These are phyloP conservation scores for Crithidia brevicula DNA, from an alignment of 208 protist species.

Conservation along the genomic window DNA sequence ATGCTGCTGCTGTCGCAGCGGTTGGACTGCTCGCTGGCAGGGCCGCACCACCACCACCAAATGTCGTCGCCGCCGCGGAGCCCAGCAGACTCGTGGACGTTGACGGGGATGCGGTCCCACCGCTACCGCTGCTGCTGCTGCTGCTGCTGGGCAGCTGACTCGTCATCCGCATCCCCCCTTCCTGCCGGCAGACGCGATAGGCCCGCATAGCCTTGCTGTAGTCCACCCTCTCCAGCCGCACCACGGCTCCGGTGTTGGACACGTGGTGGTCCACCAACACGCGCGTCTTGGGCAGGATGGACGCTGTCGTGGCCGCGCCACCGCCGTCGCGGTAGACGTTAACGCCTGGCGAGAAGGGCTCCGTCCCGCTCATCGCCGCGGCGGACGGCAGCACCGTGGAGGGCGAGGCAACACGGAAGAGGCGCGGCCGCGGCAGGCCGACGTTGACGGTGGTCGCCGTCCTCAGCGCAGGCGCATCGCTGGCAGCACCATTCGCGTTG, in stretches of 20 bases:
- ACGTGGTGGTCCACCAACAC: conserved; percentile 52
- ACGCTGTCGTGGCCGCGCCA: neutral
- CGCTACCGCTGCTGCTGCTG: neutral
- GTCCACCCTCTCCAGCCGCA: conserved; percentile 65
- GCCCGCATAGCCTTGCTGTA: conserved; percentile 80
- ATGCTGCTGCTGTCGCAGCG: neutral
- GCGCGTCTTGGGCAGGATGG: conserved; percentile 26
- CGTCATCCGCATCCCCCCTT: conserved; percentile 7
- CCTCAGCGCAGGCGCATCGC: too few species aligned
- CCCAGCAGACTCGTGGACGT: too few species aligned
- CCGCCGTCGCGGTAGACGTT: conserved; percentile 21
- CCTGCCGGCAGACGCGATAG: conserved; percentile 65
- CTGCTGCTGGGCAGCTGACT: conserved; percentile 4
- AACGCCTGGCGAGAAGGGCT: conserved; percentile 13
- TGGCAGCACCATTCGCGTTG: too few species aligned
- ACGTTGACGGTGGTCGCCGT: neutral
- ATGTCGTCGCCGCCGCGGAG: neutral
- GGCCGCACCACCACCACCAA: too few species aligned
- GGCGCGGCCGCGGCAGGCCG: neutral
- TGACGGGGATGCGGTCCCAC: too few species aligned
- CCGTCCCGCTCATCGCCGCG: neutral
- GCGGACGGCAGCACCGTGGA: neutral
- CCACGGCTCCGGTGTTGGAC: conserved; percentile 61
- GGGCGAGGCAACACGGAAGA: conserved; percentile 16
- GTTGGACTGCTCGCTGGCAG: neutral